Percentiles rank a stretch among this genome's conserved stretches.
phyloP scores from a whole-genome alignment of 805 yeast genomes.

The Saccharomycopsis selenospora region DNA sequence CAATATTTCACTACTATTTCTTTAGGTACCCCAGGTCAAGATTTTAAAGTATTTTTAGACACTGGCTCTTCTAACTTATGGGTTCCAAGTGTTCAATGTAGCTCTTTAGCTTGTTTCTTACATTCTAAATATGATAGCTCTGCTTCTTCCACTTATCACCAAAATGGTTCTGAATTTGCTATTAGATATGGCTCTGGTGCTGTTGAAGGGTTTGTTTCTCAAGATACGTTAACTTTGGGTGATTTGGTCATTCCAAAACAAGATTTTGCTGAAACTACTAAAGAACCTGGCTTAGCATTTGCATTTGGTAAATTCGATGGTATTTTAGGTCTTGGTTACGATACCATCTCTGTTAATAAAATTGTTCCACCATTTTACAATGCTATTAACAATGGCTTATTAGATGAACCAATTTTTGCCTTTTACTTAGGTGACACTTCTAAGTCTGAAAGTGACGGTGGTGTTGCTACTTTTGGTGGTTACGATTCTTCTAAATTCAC shows the following conservation, averaged over 20 bases:
- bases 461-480: slow-evolving; percentile 95
- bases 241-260: slow-evolving; percentile 79
- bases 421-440: slow-evolving; percentile 81
- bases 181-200: slow-evolving; percentile 92
- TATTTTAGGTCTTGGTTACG: slow-evolving; percentile 90
- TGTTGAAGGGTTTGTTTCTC: slow-evolving; percentile 85
- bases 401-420: slow-evolving; percentile 81
- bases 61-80: slow-evolving; percentile 96
- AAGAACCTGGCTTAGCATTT: slow-evolving; percentile 95
- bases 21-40: slow-evolving; percentile 89
- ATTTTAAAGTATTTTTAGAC: slow-evolving; percentile 89
- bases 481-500: slow-evolving; percentile 64
- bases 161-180: slow-evolving; percentile 79
- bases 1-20: slow-evolving; percentile 91
- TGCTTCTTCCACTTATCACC: slow-evolving; percentile 73
- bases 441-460: slow-evolving; percentile 65
- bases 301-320: slow-evolving; percentile 99
- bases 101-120: slow-evolving; percentile 90
- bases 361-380: slow-evolving; percentile 92
- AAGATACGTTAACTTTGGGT: slow-evolving; percentile 76
- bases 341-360: slow-evolving; percentile 80
- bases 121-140: slow-evolving; percentile 87
- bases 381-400: slow-evolving; percentile 72
- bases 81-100: slow-evolving; percentile 88
- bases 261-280: slow-evolving; percentile 95